phyloP scores from a whole-genome alignment of 2,329 filamentous ascomycete genomes.

The Penicillium olsonii region DNA sequence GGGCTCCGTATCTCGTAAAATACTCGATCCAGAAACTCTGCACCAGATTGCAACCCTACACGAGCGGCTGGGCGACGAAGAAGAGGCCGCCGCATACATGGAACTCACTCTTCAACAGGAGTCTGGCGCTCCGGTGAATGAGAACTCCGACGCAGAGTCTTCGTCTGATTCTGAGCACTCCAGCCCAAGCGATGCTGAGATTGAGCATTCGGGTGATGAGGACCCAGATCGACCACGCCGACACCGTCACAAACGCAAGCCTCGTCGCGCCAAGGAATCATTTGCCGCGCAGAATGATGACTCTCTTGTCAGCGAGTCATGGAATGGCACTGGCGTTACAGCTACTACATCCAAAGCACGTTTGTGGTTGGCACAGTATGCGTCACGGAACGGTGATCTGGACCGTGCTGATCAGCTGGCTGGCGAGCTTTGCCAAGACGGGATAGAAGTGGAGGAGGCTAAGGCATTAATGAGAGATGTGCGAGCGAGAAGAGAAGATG shows the following conservation, averaged over 20 bases:
- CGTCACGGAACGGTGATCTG: conserved; percentile 75
- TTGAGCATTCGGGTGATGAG: conserved; percentile 34
- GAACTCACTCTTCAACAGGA: conserved; percentile 93
- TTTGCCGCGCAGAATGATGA: conserved; percentile 38
- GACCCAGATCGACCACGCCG: conserved; percentile 60
- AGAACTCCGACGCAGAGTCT: conserved; percentile 32
- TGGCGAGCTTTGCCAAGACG: conserved; percentile 91
- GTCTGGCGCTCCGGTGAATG: conserved; percentile 60
- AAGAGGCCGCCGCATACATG: conserved; percentile 90
- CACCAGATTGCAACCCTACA: conserved; percentile 89
- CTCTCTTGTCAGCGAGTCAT: conserved; percentile 37
- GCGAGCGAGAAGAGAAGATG: conserved; percentile 67
- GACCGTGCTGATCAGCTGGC: conserved; percentile 76
- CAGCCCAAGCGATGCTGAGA: conserved; percentile 37
- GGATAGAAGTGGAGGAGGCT: conserved; percentile 93
- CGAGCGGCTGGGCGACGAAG: conserved; percentile 73
- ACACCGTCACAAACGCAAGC: conserved; percentile 52
- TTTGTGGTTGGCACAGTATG: conserved; percentile 86
- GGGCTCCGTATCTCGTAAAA: conserved; percentile 34
- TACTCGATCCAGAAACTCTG: conserved; percentile 87
- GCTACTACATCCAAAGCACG: conserved; percentile 88
- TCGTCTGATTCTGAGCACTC: conserved; percentile 37
- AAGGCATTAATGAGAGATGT: conserved; percentile 90
- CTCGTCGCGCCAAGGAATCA: conserved; percentile 30
- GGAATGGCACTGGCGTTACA: conserved; percentile 75